Evolutionary conservation across 768 basidiomycete species (phyloP).

Genomic region (Boletus vinaceobasis): DNA sequence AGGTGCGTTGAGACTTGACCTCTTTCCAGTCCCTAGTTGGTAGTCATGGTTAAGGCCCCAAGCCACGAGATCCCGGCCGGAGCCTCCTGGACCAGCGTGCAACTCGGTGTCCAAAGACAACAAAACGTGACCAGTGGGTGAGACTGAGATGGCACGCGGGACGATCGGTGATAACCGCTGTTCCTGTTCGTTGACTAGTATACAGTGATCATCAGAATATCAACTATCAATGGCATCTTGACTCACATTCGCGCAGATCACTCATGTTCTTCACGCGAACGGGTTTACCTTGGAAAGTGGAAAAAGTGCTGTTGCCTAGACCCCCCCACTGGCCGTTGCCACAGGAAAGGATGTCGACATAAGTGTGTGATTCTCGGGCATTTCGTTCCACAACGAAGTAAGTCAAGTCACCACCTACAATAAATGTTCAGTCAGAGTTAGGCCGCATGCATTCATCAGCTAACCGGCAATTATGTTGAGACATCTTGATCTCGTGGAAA

Average conservation of each 20-base stretch:
- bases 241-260: slow-evolving; percentile 81
- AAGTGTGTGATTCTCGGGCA: slow-evolving; percentile 32
- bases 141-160: slow-evolving; percentile 62
- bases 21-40: slow-evolving; percentile 75
- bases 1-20: slow-evolving; percentile 55
- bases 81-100: slow-evolving; percentile 45
- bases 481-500: slow-evolving; percentile 55
- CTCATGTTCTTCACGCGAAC: slow-evolving; percentile 75
- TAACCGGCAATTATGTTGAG: slow-evolving; percentile 62
- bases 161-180: slow-evolving; percentile 60
- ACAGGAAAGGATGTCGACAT: slow-evolving; percentile 63
- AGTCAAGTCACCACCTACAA: slow-evolving; percentile 67
- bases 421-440: background rate
- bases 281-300: slow-evolving; percentile 67
- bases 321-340: slow-evolving; percentile 86
- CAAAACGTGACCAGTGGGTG: slow-evolving; percentile 73
- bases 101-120: slow-evolving; percentile 63
- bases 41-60: slow-evolving; percentile 76
- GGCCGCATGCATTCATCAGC: slow-evolving; percentile 3
- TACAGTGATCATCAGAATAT: slow-evolving; percentile 2
- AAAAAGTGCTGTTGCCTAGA: slow-evolving; percentile 60
- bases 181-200: slow-evolving; percentile 61
- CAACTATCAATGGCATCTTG: background rate
- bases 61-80: slow-evolving; percentile 60
- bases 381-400: slow-evolving; percentile 70